Evolutionary conservation across 805 yeast species (phyloP).

Genomic region (Dipodascus geniculatus): DNA sequence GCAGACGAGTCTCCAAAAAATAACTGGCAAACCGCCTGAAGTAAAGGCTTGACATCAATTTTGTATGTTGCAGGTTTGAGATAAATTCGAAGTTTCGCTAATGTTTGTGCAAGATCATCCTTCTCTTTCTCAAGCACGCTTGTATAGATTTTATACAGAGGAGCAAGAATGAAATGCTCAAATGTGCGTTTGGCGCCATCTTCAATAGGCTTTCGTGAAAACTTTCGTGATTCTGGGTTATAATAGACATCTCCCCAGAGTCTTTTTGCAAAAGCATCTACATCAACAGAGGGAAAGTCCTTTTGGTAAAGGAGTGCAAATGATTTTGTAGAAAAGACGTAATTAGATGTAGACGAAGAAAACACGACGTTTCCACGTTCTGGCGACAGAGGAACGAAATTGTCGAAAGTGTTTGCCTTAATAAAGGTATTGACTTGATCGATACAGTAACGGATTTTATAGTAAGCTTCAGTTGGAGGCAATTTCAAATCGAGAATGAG

Average conservation of each 20-base stretch:
- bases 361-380: conserved; percentile 57
- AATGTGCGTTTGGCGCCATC: conserved; percentile 33
- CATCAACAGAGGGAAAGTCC: conserved; percentile 24
- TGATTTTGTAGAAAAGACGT: conserved; percentile 54
- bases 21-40: conserved; percentile 40
- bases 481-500: conserved; percentile 67
- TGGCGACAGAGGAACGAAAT: conserved; percentile 39
- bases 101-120: conserved; percentile 30
- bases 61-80: conserved; percentile 19
- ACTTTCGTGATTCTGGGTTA: conserved; percentile 32
- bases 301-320: conserved; percentile 43
- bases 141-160: conserved; percentile 65
- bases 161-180: conserved; percentile 56
- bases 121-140: conserved; percentile 44
- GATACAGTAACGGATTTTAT: conserved; percentile 49
- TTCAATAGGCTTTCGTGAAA: conserved; percentile 27
- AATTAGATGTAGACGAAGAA: conserved; percentile 51
- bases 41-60: conserved; percentile 47
- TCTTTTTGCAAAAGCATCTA: conserved; percentile 35
- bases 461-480: conserved; percentile 62
- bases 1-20: conserved; percentile 45
- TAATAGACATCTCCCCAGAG: conserved; percentile 74
- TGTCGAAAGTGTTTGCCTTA: conserved; percentile 17
- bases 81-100: conserved; percentile 40
- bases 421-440: conserved; percentile 54